phyloP scores from a whole-genome alignment of 805 yeast species.

The Candida glaebosa region DNA sequence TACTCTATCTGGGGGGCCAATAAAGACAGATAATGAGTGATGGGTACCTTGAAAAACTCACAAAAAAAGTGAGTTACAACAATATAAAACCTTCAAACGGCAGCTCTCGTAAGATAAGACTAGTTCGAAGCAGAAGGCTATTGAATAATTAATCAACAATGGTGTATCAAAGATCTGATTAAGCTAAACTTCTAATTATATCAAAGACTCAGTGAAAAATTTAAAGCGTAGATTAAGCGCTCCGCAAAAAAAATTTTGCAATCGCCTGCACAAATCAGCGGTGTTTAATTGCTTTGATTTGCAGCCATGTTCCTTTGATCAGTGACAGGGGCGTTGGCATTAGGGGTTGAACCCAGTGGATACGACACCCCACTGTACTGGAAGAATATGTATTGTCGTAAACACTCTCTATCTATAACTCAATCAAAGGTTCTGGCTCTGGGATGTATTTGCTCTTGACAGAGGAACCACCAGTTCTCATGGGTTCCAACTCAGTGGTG shows the following conservation, averaged over 20 bases:
- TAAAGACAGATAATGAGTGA: conserved; percentile 5
- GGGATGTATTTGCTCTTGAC: conserved; percentile 10
- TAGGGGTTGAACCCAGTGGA: too few species aligned
- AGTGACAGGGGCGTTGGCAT: background rate
- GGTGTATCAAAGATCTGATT: background rate
- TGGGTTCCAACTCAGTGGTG: conserved; percentile 1
- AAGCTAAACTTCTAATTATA: background rate
- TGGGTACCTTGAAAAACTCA: conserved; percentile 20
- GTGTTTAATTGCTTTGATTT: background rate
- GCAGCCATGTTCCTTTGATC: background rate
- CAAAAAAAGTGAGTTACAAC: conserved; percentile 29
- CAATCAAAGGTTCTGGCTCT: conserved; percentile 43
- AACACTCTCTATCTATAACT: conserved; percentile 19
- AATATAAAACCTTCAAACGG: conserved; percentile 35
- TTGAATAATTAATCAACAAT: background rate
- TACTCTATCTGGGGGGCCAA: conserved; percentile 6
- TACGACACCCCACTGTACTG: too few species aligned
- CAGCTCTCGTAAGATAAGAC: conserved; percentile 35
- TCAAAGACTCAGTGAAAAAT: background rate
- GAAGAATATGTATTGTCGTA: too few species aligned
- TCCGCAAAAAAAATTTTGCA: background rate
- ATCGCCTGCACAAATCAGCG: background rate
- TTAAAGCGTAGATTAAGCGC: background rate
- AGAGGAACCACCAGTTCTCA: background rate
- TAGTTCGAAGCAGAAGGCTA: background rate